Base-by-base conservation (phyloP, 768 basidiomycete species). In the Tylopilus vinaceipallidus region DNA sequence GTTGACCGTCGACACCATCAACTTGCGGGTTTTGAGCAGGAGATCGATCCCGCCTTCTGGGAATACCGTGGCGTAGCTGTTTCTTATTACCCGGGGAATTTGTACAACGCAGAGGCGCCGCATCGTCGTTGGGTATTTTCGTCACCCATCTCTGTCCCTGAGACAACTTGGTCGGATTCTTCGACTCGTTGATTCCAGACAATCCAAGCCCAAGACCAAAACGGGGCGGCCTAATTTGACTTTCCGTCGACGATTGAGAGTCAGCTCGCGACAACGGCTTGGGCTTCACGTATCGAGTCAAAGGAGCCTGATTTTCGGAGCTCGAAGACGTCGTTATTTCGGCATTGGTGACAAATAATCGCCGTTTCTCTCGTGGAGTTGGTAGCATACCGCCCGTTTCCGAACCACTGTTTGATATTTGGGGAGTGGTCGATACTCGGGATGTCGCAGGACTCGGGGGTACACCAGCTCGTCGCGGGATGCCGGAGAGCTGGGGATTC, bases 261-360 rank as follows among this genome's bases (percentile, higher is more conserved):
- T 65, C 60, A 1, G 61, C 40, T 22, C 66, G 58, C 2, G 48
- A 16, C 3, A 57, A 45, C 4, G 40, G 13, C 14, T 58, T 61
- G 14, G 48, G 36, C 38, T 58, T 68, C 9, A 47, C 14, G 49
- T 38, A 52, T 22, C 56, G 56, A 29, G 24, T 33, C 33, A 52
- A 37, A 6, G 47, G 43, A 4, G 42, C 52, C 14, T 74, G 74
- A 39, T 70, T 69, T 23, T 73, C 76, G 3, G 74, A 75, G 40
- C 75, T 68, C 17, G 67, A 71, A 9, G 76, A 74, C 3, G 72
- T 62, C n/a, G 71, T 58, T 11, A 73, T 68, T 36, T 73, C 72
- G 1, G 73, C 71, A 48, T 78, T 78, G 7, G 75, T 68, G 22
- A 79, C 73, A 11, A 72, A 73, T 16, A 79, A 61, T 35, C 71